These are phyloP conservation scores for Gaultheria prostrata DNA, from an alignment of 148 eudicot genomes.

Conservation along the genomic window DNA sequence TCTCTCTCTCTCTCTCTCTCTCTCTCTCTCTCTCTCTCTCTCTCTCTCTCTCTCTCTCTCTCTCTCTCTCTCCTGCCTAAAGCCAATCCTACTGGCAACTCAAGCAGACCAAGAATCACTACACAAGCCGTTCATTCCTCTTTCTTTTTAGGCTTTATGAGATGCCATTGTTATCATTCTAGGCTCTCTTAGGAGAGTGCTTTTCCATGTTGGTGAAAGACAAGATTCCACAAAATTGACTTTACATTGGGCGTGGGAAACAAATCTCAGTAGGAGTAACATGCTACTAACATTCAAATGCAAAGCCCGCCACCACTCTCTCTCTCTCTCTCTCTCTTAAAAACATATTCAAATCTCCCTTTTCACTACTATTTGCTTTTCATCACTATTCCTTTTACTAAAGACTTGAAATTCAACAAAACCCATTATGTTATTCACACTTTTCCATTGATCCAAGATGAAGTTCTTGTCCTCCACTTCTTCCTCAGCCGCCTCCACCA, in stretches of 20 bases:
- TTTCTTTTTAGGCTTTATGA: neutral
- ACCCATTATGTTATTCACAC: neutral
- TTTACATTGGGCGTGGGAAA: slow-evolving; percentile 11
- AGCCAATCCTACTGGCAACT: neutral
- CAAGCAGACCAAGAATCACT: neutral
- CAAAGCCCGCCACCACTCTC: slow-evolving; percentile 19
- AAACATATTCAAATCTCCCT: slow-evolving; percentile 11
- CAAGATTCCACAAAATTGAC: neutral
- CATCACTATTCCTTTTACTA: neutral
- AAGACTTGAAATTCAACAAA: neutral
- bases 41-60: neutral
- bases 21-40: too few relatives aligned
- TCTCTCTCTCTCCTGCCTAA: neutral
- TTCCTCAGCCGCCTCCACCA: slow-evolving; percentile 2
- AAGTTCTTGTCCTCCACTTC: slow-evolving; percentile 12
- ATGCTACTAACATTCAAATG: slow-evolving; percentile 11
- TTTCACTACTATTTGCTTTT: slow-evolving; percentile 6
- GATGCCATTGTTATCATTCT: neutral
- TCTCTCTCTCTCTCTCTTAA: neutral
- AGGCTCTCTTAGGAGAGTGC: neutral
- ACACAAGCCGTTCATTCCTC: neutral
- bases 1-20: too few relatives aligned
- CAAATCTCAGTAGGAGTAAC: neutral
- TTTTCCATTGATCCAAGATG: slow-evolving; percentile 12
- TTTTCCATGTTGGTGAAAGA: neutral